Conservation (phyloP, 768 basidiomycete species). For the Lentinula guzmanii region DNA sequence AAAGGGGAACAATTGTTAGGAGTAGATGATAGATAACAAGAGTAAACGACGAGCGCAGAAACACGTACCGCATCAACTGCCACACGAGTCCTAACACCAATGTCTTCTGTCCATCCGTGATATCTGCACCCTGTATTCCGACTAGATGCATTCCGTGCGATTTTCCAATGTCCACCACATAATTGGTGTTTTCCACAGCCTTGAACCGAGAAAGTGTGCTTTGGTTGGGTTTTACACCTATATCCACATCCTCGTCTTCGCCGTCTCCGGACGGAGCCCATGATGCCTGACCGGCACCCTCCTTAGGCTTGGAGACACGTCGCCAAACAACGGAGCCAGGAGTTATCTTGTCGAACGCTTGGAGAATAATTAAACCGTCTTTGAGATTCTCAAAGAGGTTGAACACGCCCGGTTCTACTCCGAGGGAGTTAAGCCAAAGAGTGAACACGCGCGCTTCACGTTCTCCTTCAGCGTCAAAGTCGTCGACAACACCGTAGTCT, state of each 20-base stretch:
- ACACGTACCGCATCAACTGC: conserved; percentile 87
- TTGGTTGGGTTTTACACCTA: conserved; percentile 79
- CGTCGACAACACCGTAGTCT: conserved; percentile 84
- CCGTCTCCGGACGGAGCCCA: conserved; percentile 32
- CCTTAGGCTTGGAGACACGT: conserved; percentile 91
- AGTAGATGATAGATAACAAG: background rate
- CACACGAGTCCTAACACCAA: conserved; percentile 94
- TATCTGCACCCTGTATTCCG: conserved; percentile 96
- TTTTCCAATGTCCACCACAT: conserved; percentile 87
- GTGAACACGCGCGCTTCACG: conserved; percentile 97
- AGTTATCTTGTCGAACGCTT: conserved; percentile 94
- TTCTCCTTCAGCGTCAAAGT: conserved; percentile 99
- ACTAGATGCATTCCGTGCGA: conserved; percentile 94
- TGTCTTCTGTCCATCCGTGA: conserved; percentile 90
- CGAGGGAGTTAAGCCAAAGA: conserved; percentile 95
- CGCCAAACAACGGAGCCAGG: conserved; percentile 94
- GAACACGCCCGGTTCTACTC: conserved; percentile 94
- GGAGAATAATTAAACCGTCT: conserved; percentile 86
- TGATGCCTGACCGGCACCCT: conserved; percentile 39
- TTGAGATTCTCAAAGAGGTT: conserved; percentile 95
- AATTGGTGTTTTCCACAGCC: conserved; percentile 97
- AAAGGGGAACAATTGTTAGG: background rate
- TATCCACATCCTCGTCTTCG: conserved; percentile 70
- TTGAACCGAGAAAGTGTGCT: conserved; percentile 91
- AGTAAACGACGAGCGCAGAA: background rate